Conservation (phyloP, 495 filamentous ascomycete genomes). For the Neurospora sp. region DNA sequence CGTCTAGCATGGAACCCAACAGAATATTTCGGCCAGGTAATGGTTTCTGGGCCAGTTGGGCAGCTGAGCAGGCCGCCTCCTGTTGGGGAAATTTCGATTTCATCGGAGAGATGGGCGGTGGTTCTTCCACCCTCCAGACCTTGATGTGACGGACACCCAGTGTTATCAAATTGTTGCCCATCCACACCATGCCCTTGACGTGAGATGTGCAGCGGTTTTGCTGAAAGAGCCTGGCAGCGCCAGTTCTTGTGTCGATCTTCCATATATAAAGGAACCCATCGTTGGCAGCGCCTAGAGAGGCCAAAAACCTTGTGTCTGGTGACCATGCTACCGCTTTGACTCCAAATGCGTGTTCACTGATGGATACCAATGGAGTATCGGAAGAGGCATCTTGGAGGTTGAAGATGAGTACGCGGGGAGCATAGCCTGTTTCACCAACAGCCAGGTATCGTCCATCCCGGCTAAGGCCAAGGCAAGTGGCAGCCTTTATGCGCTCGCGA, state of each 20-base stretch:
- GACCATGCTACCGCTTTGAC: constrained; percentile 85
- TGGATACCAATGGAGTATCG: constrained; percentile 72
- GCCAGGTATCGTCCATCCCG: constrained; percentile 82
- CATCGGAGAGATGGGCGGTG: constrained; percentile 31
- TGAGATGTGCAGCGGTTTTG: constrained; percentile 89
- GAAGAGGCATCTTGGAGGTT: constrained; percentile 65
- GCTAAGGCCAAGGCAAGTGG: constrained; percentile 87
- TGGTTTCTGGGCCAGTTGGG: constrained; percentile 34
- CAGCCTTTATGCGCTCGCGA: constrained; percentile 85
- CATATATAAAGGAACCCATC: constrained; percentile 94
- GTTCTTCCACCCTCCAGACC: constrained; percentile 75
- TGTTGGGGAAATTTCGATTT: constrained; percentile 36
- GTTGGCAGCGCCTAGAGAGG: constrained; percentile 76
- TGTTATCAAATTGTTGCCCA: constrained; percentile 53
- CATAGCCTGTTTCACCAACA: constrained; percentile 93
- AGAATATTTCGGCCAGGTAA: constrained; percentile 59
- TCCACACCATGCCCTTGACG: constrained; percentile 78
- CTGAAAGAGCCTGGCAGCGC: constrained; percentile 74
- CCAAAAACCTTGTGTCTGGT: constrained; percentile 74
- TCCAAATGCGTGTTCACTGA: constrained; percentile 85
- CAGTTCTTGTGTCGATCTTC: constrained; percentile 73
- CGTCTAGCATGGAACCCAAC: constrained; percentile 66
- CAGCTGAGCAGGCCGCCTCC: constrained; percentile 24
- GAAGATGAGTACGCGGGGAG: constrained; percentile 83
- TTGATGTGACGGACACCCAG: constrained; percentile 88